Evolutionary conservation across 805 yeast genomes (phyloP).

Genomic region (Jamesozyma spencerorum): DNA sequence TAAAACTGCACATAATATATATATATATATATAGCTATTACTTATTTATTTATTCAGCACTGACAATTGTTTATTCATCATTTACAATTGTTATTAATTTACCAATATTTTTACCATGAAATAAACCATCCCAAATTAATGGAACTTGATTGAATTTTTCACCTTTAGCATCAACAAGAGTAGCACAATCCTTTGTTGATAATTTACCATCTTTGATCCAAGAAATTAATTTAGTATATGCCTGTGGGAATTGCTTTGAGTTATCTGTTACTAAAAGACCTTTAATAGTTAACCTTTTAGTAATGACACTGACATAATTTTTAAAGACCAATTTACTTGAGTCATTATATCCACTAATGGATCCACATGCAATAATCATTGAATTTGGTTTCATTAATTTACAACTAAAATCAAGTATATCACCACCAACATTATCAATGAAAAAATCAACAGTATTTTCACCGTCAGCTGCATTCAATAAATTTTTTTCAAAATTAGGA

Average conservation of each 20-base stretch:
- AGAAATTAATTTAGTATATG: constrained; percentile 28
- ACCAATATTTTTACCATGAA: constrained; percentile 39
- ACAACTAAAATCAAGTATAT: constrained; percentile 39
- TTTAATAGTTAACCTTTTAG: constrained; percentile 41
- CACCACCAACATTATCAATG: constrained; percentile 61
- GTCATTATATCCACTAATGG: constrained; percentile 51
- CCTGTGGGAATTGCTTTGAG: constrained; percentile 31
- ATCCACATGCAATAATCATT: constrained; percentile 51
- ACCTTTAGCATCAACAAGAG: constrained; percentile 34
- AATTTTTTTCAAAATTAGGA: constrained; percentile 29
- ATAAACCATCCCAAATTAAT: constrained; percentile 38
- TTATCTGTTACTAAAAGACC: constrained; percentile 48
- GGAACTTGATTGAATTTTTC: constrained; percentile 39
- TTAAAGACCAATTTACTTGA: constrained; percentile 30
- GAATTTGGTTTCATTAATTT: constrained; percentile 32
- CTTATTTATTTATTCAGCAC: too few relatives aligned
- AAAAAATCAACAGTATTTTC: constrained; percentile 43
- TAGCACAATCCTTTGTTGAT: constrained; percentile 31
- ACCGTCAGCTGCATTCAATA: constrained; percentile 35
- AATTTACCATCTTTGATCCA: constrained; percentile 37
- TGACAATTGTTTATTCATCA: constrained; percentile 11
- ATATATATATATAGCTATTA: too few relatives aligned
- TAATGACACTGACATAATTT: constrained; percentile 37
- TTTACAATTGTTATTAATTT: constrained; percentile 41
- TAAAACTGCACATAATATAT: too few relatives aligned